These are phyloP conservation scores for Ceratobasidium sp. DNA, from an alignment of 1,284 basidiomycete species.

Conservation along the genomic window DNA sequence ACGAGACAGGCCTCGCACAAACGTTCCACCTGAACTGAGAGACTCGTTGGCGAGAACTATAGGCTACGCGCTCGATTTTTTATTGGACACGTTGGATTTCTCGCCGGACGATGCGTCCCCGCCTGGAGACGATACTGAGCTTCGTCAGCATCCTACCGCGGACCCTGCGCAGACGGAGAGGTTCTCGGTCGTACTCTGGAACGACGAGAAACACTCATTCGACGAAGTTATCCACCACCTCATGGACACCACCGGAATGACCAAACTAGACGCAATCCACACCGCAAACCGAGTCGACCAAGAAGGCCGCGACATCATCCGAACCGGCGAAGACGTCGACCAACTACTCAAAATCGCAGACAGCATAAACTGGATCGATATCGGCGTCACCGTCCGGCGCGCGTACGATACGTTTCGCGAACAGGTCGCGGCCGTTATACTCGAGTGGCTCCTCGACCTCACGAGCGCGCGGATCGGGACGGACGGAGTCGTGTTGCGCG, in stretches of 20 bases:
- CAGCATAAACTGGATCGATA: conserved; percentile 87
- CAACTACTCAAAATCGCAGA: conserved; percentile 84
- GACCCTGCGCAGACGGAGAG: conserved; percentile 83
- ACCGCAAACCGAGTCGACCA: conserved; percentile 82
- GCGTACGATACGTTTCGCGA: conserved; percentile 93
- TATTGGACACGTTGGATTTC: conserved; percentile 87
- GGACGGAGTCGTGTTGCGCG: conserved; percentile 76
- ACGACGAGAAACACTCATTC: conserved; percentile 97
- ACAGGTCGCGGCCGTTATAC: conserved; percentile 83
- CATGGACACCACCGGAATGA: conserved; percentile 72
- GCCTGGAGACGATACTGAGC: conserved; percentile 75
- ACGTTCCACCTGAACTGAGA: conserved; percentile 68
- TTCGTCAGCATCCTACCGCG: conserved; percentile 77
- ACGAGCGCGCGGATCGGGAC: conserved; percentile 76
- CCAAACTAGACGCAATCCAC: conserved; percentile 73
- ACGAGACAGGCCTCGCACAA: conserved; percentile 44
- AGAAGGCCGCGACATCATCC: conserved; percentile 83
- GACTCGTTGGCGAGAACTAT: conserved; percentile 81
- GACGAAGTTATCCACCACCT: conserved; percentile 89
- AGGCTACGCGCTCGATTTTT: conserved; percentile 83
- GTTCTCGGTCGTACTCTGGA: conserved; percentile 92
- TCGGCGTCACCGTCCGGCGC: conserved; percentile 90
- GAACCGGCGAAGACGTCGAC: conserved; percentile 77
- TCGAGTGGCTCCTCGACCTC: conserved; percentile 89
- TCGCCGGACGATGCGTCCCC: conserved; percentile 83